Conservation (phyloP, 208 protist species). For the Wallacemonas collosoma region DNA sequence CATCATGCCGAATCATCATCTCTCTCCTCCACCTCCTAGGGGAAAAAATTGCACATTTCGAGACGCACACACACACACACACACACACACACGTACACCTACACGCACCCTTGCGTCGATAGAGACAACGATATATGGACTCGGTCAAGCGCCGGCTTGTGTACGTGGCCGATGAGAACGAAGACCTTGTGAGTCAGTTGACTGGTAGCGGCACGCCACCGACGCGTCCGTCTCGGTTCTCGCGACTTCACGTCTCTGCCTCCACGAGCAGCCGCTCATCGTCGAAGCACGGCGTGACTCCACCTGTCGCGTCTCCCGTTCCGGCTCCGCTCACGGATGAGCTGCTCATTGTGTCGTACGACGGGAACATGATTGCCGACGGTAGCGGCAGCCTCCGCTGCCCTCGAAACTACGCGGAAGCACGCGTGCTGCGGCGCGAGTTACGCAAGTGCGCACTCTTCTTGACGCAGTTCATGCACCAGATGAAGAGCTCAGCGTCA, state of each 20-base stretch:
- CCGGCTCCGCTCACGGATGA: conserved; percentile 21
- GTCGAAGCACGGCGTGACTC: background rate
- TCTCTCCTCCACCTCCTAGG: background rate
- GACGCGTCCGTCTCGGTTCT: conserved; percentile 46
- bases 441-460: conserved; percentile 49
- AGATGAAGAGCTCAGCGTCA: background rate
- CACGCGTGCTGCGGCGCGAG: conserved; percentile 30
- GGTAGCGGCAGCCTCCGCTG: conserved; percentile 45
- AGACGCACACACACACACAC: background rate
- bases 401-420: conserved; percentile 52
- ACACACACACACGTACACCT: conserved; percentile 7
- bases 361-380: conserved; percentile 62
- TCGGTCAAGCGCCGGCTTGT: conserved; percentile 64
- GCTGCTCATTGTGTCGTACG: conserved; percentile 69
- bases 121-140: conserved; percentile 24
- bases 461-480: conserved; percentile 28
- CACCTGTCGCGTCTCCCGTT: background rate
- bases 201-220: conserved; percentile 47
- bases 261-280: conserved; percentile 28
- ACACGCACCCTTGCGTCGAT: background rate
- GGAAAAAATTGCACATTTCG: background rate
- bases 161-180: conserved; percentile 76
- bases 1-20: background rate
- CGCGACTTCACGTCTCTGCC: conserved; percentile 36
- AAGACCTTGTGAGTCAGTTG: conserved; percentile 43